Percentiles rank a stretch among this genome's conserved stretches.
phyloP scores from a whole-genome alignment of 441 rosid genomes.

The Theobroma grandiflorum region DNA sequence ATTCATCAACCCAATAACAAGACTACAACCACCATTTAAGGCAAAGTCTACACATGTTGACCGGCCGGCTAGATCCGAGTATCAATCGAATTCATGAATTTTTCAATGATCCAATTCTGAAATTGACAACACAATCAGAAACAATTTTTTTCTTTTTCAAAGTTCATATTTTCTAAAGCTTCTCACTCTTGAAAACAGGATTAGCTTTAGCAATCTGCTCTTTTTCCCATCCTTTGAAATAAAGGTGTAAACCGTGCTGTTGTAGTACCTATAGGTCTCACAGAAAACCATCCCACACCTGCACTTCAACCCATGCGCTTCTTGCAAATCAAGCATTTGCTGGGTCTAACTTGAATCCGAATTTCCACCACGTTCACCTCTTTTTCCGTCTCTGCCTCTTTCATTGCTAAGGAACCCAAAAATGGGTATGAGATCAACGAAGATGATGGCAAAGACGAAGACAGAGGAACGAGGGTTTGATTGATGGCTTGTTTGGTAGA shows the following conservation, averaged over 20 bases:
- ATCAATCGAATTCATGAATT: neutral
- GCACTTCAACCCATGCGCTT: conserved; percentile 84
- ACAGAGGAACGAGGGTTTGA: conserved; percentile 43
- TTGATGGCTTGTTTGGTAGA: conserved; percentile 57
- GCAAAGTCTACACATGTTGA: neutral
- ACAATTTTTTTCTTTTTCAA: neutral
- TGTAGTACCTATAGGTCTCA: conserved; percentile 77
- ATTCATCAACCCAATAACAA: neutral
- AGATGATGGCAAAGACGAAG: neutral
- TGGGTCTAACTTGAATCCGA: conserved; percentile 30
- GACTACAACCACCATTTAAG: neutral
- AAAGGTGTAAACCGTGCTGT: conserved; percentile 61
- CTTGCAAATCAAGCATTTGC: conserved; percentile 66
- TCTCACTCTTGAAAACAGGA: conserved; percentile 70
- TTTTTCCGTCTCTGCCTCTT: neutral
- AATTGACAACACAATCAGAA: conserved; percentile 13
- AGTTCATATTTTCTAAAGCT: conserved; percentile 68
- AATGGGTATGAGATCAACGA: conserved; percentile 18
- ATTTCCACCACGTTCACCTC: conserved; percentile 23
- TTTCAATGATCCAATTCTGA: neutral
- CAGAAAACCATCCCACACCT: conserved; percentile 76
- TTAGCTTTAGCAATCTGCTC: conserved; percentile 79
- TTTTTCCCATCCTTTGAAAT: conserved; percentile 73
- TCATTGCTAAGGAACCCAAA: neutral
- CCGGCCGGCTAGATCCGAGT: neutral